Percentiles rank a stretch among this genome's conserved stretches.
Evolutionary conservation across 345 rosid species (phyloP).

Genomic region (Hibiscus tridactylites): DNA sequence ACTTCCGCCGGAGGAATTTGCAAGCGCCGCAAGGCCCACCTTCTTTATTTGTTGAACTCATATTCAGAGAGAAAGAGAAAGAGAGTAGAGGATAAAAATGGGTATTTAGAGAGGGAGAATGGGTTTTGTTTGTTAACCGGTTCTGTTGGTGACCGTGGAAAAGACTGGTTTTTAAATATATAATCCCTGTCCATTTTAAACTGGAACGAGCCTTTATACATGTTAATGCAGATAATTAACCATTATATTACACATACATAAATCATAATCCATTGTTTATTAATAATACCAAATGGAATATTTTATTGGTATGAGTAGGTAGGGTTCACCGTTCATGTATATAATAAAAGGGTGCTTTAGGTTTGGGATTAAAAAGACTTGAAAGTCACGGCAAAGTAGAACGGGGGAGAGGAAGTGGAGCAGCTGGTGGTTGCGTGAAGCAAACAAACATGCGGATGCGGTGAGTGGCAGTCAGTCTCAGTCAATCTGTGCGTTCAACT

Average conservation of each 20-base stretch:
- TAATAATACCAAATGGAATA: neutral
- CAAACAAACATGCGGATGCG: conserved; percentile 27
- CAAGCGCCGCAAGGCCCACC: conserved; percentile 89
- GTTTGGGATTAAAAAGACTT: conserved; percentile 18
- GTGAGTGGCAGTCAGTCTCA: conserved; percentile 19
- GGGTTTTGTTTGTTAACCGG: neutral
- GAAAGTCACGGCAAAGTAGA: conserved; percentile 30
- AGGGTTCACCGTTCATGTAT: neutral
- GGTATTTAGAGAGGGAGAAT: conserved; percentile 12
- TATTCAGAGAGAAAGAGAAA: neutral
- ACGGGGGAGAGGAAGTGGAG: neutral
- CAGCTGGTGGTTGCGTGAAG: conserved; percentile 36
- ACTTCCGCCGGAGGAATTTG: conserved; percentile 80
- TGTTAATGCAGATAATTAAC: neutral
- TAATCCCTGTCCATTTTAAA: neutral
- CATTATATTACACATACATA: too few species aligned
- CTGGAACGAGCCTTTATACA: neutral
- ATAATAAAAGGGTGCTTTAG: conserved; percentile 1
- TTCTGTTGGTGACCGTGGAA: conserved; percentile 14
- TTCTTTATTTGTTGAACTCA: conserved; percentile 29
- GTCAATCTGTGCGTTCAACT: neutral
- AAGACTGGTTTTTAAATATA: neutral
- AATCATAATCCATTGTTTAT: too few species aligned
- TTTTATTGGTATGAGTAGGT: neutral
- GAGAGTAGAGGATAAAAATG: neutral